These are phyloP conservation scores for Cyclotella kingstonii DNA, from an alignment of 108 stramenopile species.

Conservation along the genomic window DNA sequence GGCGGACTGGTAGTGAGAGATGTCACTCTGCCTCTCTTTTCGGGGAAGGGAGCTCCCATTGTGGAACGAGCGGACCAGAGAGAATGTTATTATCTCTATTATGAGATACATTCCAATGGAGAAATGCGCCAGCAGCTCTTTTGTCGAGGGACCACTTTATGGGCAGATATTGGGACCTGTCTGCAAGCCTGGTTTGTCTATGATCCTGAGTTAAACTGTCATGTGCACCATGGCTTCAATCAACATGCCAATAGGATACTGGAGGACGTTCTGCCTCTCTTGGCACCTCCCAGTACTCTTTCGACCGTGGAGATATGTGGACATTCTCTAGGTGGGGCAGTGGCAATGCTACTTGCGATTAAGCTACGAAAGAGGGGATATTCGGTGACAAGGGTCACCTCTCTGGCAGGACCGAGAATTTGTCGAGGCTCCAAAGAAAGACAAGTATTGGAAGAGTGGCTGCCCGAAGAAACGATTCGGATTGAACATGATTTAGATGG, in stretches of 20 bases:
- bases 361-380: conserved; percentile 61
- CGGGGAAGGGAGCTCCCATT: too few species aligned
- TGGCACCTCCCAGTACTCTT: conserved; percentile 38
- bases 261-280: conserved; percentile 54
- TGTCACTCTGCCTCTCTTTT: conserved; percentile 51
- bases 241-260: conserved; percentile 58
- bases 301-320: conserved; percentile 61
- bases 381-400: conserved; percentile 36
- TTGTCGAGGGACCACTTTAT: conserved; percentile 59
- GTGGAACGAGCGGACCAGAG: too few species aligned
- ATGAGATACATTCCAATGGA: conserved; percentile 51
- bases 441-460: conserved; percentile 17
- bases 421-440: conserved; percentile 39
- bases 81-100: conserved; percentile 70
- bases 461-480: conserved; percentile 51
- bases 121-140: conserved; percentile 57
- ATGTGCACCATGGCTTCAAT: conserved; percentile 54
- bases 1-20: conserved; percentile 61
- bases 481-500: conserved; percentile 60
- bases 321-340: conserved; percentile 61
- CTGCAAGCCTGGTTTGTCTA: conserved; percentile 51
- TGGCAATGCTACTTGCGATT: conserved; percentile 55
- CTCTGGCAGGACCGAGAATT: conserved; percentile 55
- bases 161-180: conserved; percentile 52
- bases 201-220: conserved; percentile 55